phyloP scores from a whole-genome alignment of 2,329 filamentous ascomycete species.

The Leptographium procerum region DNA sequence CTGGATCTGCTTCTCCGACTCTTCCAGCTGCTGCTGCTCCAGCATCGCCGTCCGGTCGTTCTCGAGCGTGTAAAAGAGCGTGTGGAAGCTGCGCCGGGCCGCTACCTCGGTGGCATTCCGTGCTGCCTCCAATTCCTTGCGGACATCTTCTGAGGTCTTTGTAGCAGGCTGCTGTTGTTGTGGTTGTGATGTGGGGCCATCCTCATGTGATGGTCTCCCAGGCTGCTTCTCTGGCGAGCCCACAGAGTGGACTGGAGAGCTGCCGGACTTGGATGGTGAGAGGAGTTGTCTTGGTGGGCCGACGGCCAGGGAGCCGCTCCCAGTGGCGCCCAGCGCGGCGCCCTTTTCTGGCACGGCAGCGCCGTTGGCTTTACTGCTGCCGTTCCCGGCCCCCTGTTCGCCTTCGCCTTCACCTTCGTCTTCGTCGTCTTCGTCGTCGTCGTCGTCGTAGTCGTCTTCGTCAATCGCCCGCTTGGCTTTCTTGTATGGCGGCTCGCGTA shows the following conservation, averaged over 20 bases:
- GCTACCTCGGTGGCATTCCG: constrained; percentile 84
- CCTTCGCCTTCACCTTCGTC: constrained; percentile 54
- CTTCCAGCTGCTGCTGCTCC: constrained; percentile 92
- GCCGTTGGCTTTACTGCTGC: constrained; percentile 25
- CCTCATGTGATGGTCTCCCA: constrained; percentile 39
- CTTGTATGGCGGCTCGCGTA: constrained; percentile 55
- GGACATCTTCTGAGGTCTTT: constrained; percentile 74
- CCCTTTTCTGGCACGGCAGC: not conserved
- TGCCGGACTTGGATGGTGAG: constrained; percentile 60
- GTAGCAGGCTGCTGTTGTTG: constrained; percentile 21
- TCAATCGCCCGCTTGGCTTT: constrained; percentile 68
- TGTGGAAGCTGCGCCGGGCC: constrained; percentile 82
- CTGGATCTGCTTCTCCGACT: constrained; percentile 91
- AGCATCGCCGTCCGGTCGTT: constrained; percentile 94
- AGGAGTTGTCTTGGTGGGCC: constrained; percentile 47
- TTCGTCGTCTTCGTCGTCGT: constrained; percentile 45
- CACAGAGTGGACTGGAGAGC: constrained; percentile 51
- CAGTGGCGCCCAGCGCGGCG: not conserved
- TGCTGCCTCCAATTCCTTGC: constrained; percentile 85
- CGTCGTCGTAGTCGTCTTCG: constrained; percentile 77
- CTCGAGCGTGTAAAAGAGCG: constrained; percentile 88
- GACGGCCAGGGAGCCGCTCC: constrained; percentile 15
- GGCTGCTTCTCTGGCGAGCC: constrained; percentile 48
- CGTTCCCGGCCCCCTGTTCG: constrained; percentile 50
- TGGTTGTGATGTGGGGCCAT: constrained; percentile 20